A percentile compares a stretch with the other conserved stretches of the same genome.
phyloP scores from a whole-genome alignment of 2,329 filamentous ascomycete species.

The Bipolaris oryzae region DNA sequence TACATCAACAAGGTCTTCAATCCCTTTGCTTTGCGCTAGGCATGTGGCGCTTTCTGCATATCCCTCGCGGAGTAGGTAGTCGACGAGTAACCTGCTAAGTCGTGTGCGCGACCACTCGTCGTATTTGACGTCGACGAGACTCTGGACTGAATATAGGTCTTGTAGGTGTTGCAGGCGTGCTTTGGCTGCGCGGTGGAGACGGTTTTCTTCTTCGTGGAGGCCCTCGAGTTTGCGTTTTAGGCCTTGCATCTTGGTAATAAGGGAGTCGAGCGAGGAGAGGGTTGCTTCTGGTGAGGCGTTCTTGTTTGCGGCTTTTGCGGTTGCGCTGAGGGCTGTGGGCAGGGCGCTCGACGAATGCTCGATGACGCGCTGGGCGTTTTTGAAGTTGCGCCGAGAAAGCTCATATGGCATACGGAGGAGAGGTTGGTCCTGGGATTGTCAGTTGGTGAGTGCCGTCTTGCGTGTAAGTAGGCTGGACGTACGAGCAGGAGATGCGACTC shows the following conservation, averaged over 20 bases:
- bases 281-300: constrained; percentile 49
- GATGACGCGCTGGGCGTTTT: constrained; percentile 76
- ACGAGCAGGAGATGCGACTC: constrained; percentile 78
- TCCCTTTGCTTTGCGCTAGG: constrained; percentile 75
- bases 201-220: constrained; percentile 78
- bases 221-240: constrained; percentile 85
- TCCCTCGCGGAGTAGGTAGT: constrained; percentile 85
- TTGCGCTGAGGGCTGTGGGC: constrained; percentile 61
- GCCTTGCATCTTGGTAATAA: constrained; percentile 82
- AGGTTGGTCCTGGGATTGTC: constrained; percentile 77
- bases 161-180: constrained; percentile 81
- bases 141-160: constrained; percentile 78
- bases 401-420: constrained; percentile 92
- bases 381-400: constrained; percentile 92
- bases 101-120: constrained; percentile 85
- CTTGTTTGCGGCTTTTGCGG: constrained; percentile 67
- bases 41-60: constrained; percentile 78
- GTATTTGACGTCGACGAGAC: constrained; percentile 89
- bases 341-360: constrained; percentile 72
- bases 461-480: constrained; percentile 36
- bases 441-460: neutral
- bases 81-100: constrained; percentile 84
- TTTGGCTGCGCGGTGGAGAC: constrained; percentile 74
- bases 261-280: constrained; percentile 80
- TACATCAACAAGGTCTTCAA: constrained; percentile 84